Base-by-base conservation (phyloP, 306 rosid species). In the Pyrus betulifolia region DNA sequence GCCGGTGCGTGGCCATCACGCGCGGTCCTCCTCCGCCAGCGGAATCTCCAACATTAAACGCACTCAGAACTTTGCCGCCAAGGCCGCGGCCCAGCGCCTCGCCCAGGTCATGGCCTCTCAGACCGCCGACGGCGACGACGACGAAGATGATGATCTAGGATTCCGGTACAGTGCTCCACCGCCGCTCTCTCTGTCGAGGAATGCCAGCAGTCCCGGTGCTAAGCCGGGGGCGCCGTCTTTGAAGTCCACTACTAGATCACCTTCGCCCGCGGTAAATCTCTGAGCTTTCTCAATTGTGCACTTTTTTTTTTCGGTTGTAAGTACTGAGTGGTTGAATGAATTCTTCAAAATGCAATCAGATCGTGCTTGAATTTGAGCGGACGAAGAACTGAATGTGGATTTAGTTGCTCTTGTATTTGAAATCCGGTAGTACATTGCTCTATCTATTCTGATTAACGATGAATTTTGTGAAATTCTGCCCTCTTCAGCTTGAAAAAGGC, bases 51-150 rank as follows among this genome's bases (percentile, higher is more conserved):
- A 79, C 87, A 78, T 94, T 81, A 94, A 90, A 77, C 88, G 96
- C 85, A 89, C 90, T 75, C 98, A 94, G 84, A 91, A 94, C 84
- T 88, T 94, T 72, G 97, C 98, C 11, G 97, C 97, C 68, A 94
- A 90, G 85, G 98, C 98, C 33, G 98, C 98, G 2, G 96, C 98
- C 62, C 96, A 94, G 84, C 94, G 97, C 67, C 97, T 94, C n/a
- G 96, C 98, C 8, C 96, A 91, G 87, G 98, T 94, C 66, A 94
- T 94, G 97, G 97, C 98, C 70, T 94, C 98, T 27, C 98, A 94
- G 88, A 79, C 91, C 55, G 84, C 93, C 51, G 96, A 35, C 35
- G 89, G 83, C 12, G 87, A 88, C 10, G 87, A 80, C 62, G 94
- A 90, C 4, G 97, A 91, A 2, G 91, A 86, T 6, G 97, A 87